Conservation (phyloP, 192 early-diverging fungal species). For the Coemansia sp. region DNA sequence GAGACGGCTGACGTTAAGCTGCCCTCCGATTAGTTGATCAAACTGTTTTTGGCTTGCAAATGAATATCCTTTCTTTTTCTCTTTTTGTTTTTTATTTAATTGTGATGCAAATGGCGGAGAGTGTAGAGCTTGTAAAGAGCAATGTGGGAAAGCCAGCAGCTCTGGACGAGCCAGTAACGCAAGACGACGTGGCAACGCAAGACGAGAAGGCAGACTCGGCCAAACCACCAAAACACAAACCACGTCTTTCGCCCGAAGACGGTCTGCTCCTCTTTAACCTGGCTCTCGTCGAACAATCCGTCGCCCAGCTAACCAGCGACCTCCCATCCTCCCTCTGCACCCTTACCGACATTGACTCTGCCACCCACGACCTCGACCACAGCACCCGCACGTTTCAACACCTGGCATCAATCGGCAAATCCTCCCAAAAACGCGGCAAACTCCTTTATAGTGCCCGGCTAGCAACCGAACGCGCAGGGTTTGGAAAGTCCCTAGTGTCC, state of each 20-base stretch:
- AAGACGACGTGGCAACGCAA: not conserved
- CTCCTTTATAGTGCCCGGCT: not conserved
- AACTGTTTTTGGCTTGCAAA: not conserved
- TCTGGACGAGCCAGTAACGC: no score
- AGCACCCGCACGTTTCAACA: not conserved
- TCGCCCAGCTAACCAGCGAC: not conserved
- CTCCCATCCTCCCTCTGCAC: not conserved
- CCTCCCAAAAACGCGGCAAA: not conserved
- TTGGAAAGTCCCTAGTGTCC: not conserved
- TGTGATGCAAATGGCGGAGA: not conserved
- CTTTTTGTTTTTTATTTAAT: not conserved
- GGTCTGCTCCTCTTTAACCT: not conserved
- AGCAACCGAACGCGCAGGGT: not conserved
- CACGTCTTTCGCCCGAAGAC: not conserved
- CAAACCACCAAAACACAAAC: not conserved
- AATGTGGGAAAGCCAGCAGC: not conserved
- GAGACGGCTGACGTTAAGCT: constrained; percentile 10
- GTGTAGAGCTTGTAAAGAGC: not conserved
- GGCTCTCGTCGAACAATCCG: not conserved
- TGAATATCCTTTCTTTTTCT: not conserved
- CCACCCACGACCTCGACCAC: not conserved
- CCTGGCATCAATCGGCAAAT: not conserved
- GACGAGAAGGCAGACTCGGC: not conserved
- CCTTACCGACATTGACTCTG: not conserved
- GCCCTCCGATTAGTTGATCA: constrained; percentile 10